Percentiles rank a stretch among this genome's conserved stretches.
Conservation (phyloP, 768 basidiomycete genomes). For the Leucocoprinus sp. region DNA sequence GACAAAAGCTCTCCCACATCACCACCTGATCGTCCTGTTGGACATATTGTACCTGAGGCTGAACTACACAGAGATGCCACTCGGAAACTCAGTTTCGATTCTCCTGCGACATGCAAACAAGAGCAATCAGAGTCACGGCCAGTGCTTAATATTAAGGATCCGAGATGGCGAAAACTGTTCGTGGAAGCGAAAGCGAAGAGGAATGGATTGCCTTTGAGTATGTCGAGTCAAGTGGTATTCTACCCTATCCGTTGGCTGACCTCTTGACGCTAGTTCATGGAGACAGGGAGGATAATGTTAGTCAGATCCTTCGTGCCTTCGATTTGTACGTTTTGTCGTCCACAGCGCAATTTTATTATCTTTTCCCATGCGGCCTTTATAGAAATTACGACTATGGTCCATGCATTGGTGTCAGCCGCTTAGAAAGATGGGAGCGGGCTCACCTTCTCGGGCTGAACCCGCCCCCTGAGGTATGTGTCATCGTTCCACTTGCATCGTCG, state of each 20-base stretch:
- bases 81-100: background rate
- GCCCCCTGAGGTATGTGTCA: slow-evolving; percentile 55
- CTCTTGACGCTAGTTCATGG: slow-evolving; percentile 46
- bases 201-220: slow-evolving; percentile 53
- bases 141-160: slow-evolving; percentile 39
- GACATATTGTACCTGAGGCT: background rate
- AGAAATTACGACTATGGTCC: slow-evolving; percentile 80
- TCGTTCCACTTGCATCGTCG: background rate
- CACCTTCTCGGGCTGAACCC: slow-evolving; percentile 70
- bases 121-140: slow-evolving; percentile 17
- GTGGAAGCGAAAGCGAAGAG: slow-evolving; percentile 41
- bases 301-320: slow-evolving; percentile 72
- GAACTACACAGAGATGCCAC: background rate
- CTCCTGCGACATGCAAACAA: slow-evolving; percentile 11
- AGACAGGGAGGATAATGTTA: slow-evolving; percentile 50
- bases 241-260: background rate
- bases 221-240: slow-evolving; percentile 21
- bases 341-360: background rate
- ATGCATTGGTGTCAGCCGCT: slow-evolving; percentile 67
- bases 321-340: slow-evolving; percentile 46
- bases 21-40: background rate
- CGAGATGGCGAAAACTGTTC: slow-evolving; percentile 45
- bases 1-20: slow-evolving; percentile 7
- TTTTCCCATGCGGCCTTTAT: slow-evolving; percentile 8
- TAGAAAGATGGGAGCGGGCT: slow-evolving; percentile 87